Base-by-base conservation (phyloP, 169 alveolate species). In the Cryptosporidium canis region DNA sequence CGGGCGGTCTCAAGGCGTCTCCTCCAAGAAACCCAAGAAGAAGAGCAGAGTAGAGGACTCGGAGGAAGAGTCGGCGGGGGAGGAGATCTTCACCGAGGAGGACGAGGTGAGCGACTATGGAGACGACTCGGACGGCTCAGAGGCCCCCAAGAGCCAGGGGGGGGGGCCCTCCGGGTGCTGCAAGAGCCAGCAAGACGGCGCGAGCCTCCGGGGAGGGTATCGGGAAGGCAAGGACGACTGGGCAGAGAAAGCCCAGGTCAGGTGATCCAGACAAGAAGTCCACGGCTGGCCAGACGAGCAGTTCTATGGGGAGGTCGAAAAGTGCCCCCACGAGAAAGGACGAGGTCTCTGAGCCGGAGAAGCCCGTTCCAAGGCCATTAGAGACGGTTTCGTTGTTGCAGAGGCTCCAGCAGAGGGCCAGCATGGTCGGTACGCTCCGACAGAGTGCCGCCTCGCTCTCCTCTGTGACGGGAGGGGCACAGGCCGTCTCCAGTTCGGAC, bases 321-420 rank as follows among this genome's bases (percentile, higher is more conserved):
- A 21, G 7, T 4, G 9, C 5, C 8, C n/a, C 1, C 24, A 18
- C 7, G 4, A 51, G 16, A 0, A 51, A 51, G 9, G 24, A 51
- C 1, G 63, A 51, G 11, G 18, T 18, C 8, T 7, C 9, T 1
- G 29, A 67, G 21, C 6, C 9, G 7, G 29, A 67, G 21, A 67
- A 4, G 8, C 12, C 41, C 16, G 16, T n/a, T 16, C 35, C 35
- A 16, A 77, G 44, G 5, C 72, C 87, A 1, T 37, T 77, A 29
- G 87, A 77, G 29, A 39, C 77, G 14, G 35, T 63, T 14, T 77
- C 87, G n/a, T 41, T 77, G 31, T 61, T 77, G 27, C 87, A 77
- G 39, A 77, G 87, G 24, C 21, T 77, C 16, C 87, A 77, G 39
- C 87, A 55, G 43, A 77, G 72, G 39, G 21, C 70, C 21, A 39